Conservation (phyloP, 139 green algal genomes). For the Tetraselmis chui region DNA sequence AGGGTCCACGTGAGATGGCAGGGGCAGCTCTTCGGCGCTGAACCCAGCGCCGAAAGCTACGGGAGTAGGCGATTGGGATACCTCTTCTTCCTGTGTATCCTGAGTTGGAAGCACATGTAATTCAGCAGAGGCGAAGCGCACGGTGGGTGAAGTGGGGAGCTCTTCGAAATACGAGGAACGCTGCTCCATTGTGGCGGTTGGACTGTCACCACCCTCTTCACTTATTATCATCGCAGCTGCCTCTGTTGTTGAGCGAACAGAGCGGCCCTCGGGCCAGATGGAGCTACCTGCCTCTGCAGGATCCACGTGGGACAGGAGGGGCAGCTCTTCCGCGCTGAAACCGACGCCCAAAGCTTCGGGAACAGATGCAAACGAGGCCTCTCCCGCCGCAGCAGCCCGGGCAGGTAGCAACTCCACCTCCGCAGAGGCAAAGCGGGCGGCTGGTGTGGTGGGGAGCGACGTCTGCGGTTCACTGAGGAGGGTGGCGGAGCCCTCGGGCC, state of each 20-base stretch:
- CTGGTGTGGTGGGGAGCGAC: too few relatives aligned
- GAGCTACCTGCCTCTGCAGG: not conserved
- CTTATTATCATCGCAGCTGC: too few relatives aligned
- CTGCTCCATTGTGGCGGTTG: not conserved
- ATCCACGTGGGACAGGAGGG: not conserved
- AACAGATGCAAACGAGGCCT: not conserved
- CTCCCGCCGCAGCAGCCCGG: too few relatives aligned
- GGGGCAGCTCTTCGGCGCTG: not conserved
- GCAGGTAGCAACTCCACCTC: not conserved
- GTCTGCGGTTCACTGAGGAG: too few relatives aligned
- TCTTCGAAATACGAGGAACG: not conserved
- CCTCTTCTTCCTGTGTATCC: not conserved
- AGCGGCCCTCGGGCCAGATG: not conserved
- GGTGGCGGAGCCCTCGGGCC: too few relatives aligned
- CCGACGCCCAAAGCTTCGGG: not conserved
- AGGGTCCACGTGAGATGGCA: not conserved
- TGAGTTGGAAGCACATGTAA: not conserved
- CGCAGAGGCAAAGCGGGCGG: not conserved
- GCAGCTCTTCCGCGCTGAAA: not conserved
- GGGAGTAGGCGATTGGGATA: not conserved
- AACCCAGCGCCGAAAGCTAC: not conserved
- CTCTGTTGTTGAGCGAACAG: not conserved
- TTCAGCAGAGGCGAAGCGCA: not conserved
- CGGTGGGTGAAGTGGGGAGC: not conserved
- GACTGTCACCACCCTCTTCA: not conserved